These are phyloP conservation scores for Gelatoporia subvermispora DNA, from an alignment of 768 basidiomycete genomes.

Conservation along the genomic window DNA sequence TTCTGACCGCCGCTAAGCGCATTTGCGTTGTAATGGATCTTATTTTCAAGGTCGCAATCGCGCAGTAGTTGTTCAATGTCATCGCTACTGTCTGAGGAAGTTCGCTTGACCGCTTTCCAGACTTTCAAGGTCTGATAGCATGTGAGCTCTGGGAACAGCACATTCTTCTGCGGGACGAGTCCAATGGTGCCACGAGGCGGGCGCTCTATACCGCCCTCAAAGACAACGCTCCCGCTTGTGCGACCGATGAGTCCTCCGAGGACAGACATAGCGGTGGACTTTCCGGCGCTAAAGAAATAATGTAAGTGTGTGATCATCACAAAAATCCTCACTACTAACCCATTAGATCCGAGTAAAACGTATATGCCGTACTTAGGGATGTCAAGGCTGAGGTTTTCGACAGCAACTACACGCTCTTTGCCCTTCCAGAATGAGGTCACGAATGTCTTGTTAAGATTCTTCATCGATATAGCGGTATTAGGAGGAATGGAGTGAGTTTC, in stretches of 20 bases:
- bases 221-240: slow-evolving; percentile 52
- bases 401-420: slow-evolving; percentile 52
- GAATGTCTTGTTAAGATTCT: slow-evolving; percentile 57
- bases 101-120: slow-evolving; percentile 71
- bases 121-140: slow-evolving; percentile 70
- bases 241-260: slow-evolving; percentile 58
- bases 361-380: slow-evolving; percentile 74
- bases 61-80: slow-evolving; percentile 59
- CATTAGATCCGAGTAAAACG: slow-evolving; percentile 71
- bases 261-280: slow-evolving; percentile 67
- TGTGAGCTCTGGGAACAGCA: slow-evolving; percentile 70
- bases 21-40: slow-evolving; percentile 60
- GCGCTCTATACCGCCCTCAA: slow-evolving; percentile 45
- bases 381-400: slow-evolving; percentile 60
- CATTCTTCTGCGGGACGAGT: slow-evolving; percentile 81
- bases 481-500: slow-evolving; percentile 22
- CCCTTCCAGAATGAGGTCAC: slow-evolving; percentile 42
- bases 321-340: slow-evolving; percentile 27
- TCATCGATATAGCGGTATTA: slow-evolving; percentile 56
- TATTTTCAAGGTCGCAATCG: slow-evolving; percentile 70
- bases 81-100: slow-evolving; percentile 30
- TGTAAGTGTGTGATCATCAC: not conserved
- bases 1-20: slow-evolving; percentile 79
- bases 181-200: slow-evolving; percentile 66
- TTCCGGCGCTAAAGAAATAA: slow-evolving; percentile 53